Evolutionary conservation across 2,329 filamentous ascomycete genomes (phyloP), one percentile per base, ranked within the genome.

Genomic region (Mariannaea elegans): DNA sequence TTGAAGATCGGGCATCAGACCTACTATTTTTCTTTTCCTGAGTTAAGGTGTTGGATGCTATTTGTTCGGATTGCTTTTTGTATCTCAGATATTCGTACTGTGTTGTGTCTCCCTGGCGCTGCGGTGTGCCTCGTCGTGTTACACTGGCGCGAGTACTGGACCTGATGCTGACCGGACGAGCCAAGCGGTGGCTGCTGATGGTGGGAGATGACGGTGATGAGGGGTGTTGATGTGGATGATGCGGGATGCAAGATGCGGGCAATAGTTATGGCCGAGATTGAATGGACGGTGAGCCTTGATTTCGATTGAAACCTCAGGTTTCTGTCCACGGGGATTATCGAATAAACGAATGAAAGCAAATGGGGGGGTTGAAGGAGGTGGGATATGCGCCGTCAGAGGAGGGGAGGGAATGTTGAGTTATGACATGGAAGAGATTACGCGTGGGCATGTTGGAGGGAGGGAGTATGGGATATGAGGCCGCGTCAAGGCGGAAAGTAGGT

Each of bases 191-290:
- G 56, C 47, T 38, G 56, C 21, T 38, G 54, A 31, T 36, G 50
- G 19, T 38, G 29, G 44, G 8, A 45, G 23, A 21, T n/a, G 41
- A 27, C 41, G 24, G n/a, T 32, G 50, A 39, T 31, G 47, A 39
- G 29, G 38, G 16, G 32, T 12, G 24, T 27, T 27, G 48, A 45
- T 21, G 41, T 45, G 32, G 39, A 51, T 46, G 55, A 44, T 59
- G 56, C 39, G 38, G 24, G 56, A 59, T 54, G 29, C 49, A 44
- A 44, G 42, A 49, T 54, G 56, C 23, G 14, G 32, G 45, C 41
- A 19, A 36, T 38, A n/a, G n/a, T n/a, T n/a, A 27, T 18, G 45
- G 19, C 44, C 24, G 27, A 46, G 27, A 46, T 31, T 31, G 44
- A 32, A 47, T 47, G 34, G 32, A 9, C 19, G 31, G 13, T 23